Evolutionary conservation across 1,284 basidiomycete species (phyloP).

Genomic region (Austroboletus rostrupii): DNA sequence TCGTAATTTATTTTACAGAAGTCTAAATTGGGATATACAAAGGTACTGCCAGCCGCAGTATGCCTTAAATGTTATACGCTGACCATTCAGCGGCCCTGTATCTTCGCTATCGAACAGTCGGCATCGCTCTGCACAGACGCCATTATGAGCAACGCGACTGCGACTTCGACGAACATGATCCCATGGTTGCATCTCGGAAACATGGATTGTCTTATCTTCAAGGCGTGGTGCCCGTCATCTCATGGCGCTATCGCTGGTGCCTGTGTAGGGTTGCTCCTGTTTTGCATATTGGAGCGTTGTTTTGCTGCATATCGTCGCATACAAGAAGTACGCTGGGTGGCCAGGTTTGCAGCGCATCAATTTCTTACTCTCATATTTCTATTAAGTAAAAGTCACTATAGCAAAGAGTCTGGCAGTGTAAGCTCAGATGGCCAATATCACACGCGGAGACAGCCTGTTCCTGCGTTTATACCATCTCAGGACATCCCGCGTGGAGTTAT

Average conservation of each 20-base stretch:
- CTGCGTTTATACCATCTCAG: slow-evolving; percentile 57
- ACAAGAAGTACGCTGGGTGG: slow-evolving; percentile 55
- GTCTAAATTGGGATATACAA: slow-evolving; percentile 7
- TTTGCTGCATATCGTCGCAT: slow-evolving; percentile 52
- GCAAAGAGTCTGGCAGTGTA: background rate
- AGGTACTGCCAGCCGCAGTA: background rate
- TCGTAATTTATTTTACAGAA: background rate
- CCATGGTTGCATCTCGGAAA: slow-evolving; percentile 65
- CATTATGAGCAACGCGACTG: slow-evolving; percentile 5
- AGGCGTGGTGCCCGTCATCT: slow-evolving; percentile 62
- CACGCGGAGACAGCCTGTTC: slow-evolving; percentile 31
- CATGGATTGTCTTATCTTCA: slow-evolving; percentile 65
- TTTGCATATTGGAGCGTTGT: slow-evolving; percentile 68
- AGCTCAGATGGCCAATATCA: background rate
- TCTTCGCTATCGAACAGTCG: background rate
- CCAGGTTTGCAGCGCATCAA: slow-evolving; percentile 41
- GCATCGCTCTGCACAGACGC: background rate
- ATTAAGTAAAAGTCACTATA: background rate
- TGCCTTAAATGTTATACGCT: no score
- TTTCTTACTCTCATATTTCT: background rate
- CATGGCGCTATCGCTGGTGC: slow-evolving; percentile 69
- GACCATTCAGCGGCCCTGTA: no score
- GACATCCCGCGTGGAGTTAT: slow-evolving; percentile 62
- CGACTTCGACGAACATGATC: slow-evolving; percentile 37
- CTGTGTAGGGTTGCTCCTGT: slow-evolving; percentile 62